phyloP scores from a whole-genome alignment of 495 filamentous ascomycete species.

The Bombardia bombarda region DNA sequence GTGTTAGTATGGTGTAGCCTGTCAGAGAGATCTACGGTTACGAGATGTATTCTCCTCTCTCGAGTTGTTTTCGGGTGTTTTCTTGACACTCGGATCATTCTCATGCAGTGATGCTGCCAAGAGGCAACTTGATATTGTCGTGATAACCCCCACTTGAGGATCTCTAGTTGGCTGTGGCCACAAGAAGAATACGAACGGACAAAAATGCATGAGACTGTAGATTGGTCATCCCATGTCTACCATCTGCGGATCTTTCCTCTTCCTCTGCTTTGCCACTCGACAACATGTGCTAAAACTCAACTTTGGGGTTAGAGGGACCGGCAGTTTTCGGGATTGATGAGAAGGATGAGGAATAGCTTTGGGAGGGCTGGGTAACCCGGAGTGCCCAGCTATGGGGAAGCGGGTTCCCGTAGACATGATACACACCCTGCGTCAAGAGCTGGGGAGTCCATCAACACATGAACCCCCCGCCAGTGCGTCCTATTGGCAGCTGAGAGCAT shows the following conservation, averaged over 20 bases:
- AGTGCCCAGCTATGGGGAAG: slow-evolving; percentile 4
- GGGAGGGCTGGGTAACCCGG: background rate
- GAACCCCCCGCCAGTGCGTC: background rate
- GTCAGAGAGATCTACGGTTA: too few relatives aligned
- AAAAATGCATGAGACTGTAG: background rate
- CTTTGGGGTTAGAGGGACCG: too few relatives aligned
- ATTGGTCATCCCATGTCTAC: background rate
- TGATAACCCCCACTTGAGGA: too few relatives aligned
- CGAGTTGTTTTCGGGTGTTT: too few relatives aligned
- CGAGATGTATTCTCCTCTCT: background rate
- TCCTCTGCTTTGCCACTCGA: background rate
- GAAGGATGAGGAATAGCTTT: background rate
- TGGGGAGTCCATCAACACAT: slow-evolving; percentile 3
- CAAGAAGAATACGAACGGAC: too few relatives aligned
- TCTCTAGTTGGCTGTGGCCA: too few relatives aligned
- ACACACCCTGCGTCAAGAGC: slow-evolving; percentile 11
- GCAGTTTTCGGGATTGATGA: background rate
- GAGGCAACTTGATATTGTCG: too few relatives aligned
- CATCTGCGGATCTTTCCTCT: background rate
- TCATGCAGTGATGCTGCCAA: too few relatives aligned
- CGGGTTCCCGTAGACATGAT: slow-evolving; percentile 15
- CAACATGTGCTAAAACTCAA: background rate
- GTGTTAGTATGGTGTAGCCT: too few relatives aligned
- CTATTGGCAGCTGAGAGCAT: background rate
- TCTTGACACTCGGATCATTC: too few relatives aligned